These are phyloP conservation scores for Beauveria australis DNA, from an alignment of 2,329 filamentous ascomycete species.

Conservation along the genomic window DNA sequence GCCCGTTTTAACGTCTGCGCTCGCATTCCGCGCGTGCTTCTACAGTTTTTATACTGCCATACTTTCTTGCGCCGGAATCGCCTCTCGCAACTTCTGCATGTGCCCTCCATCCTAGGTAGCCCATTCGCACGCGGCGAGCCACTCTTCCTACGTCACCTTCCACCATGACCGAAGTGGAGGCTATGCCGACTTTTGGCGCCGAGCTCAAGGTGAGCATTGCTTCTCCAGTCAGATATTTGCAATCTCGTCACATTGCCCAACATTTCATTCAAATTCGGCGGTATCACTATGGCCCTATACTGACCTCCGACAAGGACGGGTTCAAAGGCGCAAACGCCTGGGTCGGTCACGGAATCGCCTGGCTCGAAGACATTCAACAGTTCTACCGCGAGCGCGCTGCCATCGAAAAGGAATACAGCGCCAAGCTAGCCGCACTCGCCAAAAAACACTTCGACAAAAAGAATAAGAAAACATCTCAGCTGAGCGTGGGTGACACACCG, in stretches of 20 bases:
- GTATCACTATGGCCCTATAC: conserved; percentile 11
- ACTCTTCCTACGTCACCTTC: background rate
- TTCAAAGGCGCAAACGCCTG: conserved; percentile 93
- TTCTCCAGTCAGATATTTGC: no score
- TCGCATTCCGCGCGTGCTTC: background rate
- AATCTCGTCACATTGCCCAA: background rate
- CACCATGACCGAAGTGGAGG: conserved; percentile 73
- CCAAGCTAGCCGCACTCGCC: conserved; percentile 76
- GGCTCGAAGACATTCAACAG: conserved; percentile 93
- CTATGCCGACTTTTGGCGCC: conserved; percentile 78
- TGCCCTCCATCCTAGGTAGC: background rate
- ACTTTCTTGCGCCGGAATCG: background rate
- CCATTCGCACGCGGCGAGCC: conserved; percentile 6
- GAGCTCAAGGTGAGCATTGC: conserved; percentile 69
- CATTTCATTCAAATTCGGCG: background rate
- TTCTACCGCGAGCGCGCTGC: conserved; percentile 92
- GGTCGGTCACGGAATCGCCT: conserved; percentile 81
- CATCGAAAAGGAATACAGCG: conserved; percentile 95
- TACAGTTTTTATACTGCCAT: background rate
- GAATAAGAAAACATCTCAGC: conserved; percentile 72
- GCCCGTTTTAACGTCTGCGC: background rate
- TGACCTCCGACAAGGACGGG: conserved; percentile 58
- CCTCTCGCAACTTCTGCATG: conserved; percentile 6
- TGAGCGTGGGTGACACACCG: conserved; percentile 92
- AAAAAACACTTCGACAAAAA: conserved; percentile 99